Conservation (phyloP, 106 monocot species). For the Dioscorea zingiberensis region DNA sequence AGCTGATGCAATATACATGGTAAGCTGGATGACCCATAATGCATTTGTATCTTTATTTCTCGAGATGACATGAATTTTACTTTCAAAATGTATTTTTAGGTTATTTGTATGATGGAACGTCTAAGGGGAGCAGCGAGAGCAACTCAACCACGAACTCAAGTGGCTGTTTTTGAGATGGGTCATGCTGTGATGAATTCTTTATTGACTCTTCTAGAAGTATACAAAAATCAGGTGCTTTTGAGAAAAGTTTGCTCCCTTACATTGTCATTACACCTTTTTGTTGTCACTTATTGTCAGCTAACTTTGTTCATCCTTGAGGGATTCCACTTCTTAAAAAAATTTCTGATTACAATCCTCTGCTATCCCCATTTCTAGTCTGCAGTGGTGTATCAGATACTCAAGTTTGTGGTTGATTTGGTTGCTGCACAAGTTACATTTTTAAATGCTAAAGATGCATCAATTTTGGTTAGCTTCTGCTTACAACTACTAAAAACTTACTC, state of each 20-base stretch:
- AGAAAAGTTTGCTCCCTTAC: neutral
- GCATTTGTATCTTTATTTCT: neutral
- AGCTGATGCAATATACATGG: slow-evolving; percentile 72
- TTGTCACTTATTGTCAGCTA: too few relatives aligned
- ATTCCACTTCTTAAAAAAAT: too few relatives aligned
- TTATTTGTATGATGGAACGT: slow-evolving; percentile 86
- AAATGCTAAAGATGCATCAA: slow-evolving; percentile 59
- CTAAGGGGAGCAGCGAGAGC: slow-evolving; percentile 91
- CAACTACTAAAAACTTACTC: slow-evolving; percentile 81
- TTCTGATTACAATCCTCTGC: too few relatives aligned
- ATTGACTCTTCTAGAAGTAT: slow-evolving; percentile 63
- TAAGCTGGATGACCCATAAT: slow-evolving; percentile 6
- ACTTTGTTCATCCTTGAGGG: too few relatives aligned
- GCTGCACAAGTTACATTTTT: slow-evolving; percentile 78
- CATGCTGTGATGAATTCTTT: slow-evolving; percentile 73
- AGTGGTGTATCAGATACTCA: slow-evolving; percentile 88
- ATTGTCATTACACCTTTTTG: too few relatives aligned
- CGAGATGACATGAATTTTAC: neutral
- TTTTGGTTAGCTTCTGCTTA: slow-evolving; percentile 82
- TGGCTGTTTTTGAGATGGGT: slow-evolving; percentile 77
- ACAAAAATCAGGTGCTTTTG: slow-evolving; percentile 76
- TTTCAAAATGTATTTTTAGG: slow-evolving; percentile 30
- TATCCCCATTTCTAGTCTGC: slow-evolving; percentile 39
- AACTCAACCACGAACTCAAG: slow-evolving; percentile 80
- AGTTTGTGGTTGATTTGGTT: slow-evolving; percentile 87